These are phyloP conservation scores for Fagopyrum esculentum DNA, from an alignment of 148 eudicot genomes.

Conservation along the genomic window DNA sequence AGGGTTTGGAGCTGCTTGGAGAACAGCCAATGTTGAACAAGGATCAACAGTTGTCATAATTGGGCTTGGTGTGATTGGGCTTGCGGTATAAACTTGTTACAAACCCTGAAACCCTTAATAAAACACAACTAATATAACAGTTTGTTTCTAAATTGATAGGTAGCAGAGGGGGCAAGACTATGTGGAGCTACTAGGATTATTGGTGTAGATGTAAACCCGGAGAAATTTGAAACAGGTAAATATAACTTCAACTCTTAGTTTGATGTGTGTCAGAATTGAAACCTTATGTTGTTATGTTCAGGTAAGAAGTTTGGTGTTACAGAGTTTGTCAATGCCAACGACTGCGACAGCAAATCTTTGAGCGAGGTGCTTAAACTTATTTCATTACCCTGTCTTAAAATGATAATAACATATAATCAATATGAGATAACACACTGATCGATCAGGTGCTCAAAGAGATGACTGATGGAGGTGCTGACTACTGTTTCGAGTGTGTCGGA, in stretches of 20 bases:
- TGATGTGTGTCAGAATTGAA: neutral
- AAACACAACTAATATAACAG: neutral
- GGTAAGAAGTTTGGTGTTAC: constrained; percentile 80
- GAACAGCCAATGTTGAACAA: constrained; percentile 61
- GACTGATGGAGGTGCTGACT: constrained; percentile 92
- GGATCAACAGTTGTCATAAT: constrained; percentile 84
- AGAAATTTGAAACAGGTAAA: constrained; percentile 54
- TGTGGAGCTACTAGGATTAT: constrained; percentile 83
- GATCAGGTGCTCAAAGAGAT: constrained; percentile 62
- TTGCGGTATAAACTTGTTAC: constrained; percentile 50
- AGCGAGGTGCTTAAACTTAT: constrained; percentile 48
- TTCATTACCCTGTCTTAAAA: neutral
- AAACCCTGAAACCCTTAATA: no score
- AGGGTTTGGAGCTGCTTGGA: constrained; percentile 96
- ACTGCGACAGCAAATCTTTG: constrained; percentile 36
- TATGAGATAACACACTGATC: neutral
- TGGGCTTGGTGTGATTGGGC: constrained; percentile 87
- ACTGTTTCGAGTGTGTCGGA: constrained; percentile 92
- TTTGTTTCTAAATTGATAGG: constrained; percentile 33
- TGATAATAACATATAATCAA: neutral
- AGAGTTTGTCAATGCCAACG: constrained; percentile 55
- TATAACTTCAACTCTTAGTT: neutral
- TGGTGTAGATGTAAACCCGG: constrained; percentile 80
- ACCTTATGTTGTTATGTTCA: constrained; percentile 15
- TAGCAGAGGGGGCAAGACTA: constrained; percentile 87